These are phyloP conservation scores for Dryas octopetala DNA, from an alignment of 306 rosid species.

Conservation along the genomic window DNA sequence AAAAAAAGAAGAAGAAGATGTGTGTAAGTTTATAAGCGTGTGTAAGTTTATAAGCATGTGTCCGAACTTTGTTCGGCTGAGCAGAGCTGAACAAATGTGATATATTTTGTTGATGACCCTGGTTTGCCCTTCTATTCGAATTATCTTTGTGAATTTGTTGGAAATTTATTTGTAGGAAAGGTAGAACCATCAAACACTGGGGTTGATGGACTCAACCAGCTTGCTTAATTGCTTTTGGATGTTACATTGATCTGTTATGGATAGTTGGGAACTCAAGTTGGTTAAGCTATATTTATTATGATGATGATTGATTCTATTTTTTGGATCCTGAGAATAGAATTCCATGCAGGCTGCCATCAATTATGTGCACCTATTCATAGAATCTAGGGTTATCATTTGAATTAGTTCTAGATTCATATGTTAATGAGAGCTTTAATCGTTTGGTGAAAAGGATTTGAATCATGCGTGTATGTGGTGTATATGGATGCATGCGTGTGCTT, in stretches of 20 bases:
- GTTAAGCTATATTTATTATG: too few relatives aligned
- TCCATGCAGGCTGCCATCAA: too few relatives aligned
- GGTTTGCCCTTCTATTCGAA: not conserved
- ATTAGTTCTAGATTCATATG: not conserved
- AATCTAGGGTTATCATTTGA: not conserved
- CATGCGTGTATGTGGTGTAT: not conserved
- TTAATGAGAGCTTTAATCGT: not conserved
- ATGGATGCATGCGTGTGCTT: not conserved
- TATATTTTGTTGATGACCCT: not conserved
- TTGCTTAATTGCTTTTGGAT: too few relatives aligned
- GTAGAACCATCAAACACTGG: too few relatives aligned
- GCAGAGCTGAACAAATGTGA: not conserved
- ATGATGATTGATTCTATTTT: too few relatives aligned
- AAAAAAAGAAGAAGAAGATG: not conserved
- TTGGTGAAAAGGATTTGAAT: not conserved
- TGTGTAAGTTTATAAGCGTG: not conserved
- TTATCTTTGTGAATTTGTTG: not conserved
- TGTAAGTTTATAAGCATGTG: not conserved
- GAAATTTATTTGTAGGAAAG: too few relatives aligned
- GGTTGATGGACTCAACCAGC: too few relatives aligned
- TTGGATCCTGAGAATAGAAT: too few relatives aligned
- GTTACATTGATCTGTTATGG: too few relatives aligned
- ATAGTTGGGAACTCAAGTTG: too few relatives aligned
- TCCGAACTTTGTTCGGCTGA: not conserved
- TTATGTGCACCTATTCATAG: not conserved